Conservation (phyloP, 2,329 filamentous ascomycete genomes). For the Aspergillus alliaceus region DNA sequence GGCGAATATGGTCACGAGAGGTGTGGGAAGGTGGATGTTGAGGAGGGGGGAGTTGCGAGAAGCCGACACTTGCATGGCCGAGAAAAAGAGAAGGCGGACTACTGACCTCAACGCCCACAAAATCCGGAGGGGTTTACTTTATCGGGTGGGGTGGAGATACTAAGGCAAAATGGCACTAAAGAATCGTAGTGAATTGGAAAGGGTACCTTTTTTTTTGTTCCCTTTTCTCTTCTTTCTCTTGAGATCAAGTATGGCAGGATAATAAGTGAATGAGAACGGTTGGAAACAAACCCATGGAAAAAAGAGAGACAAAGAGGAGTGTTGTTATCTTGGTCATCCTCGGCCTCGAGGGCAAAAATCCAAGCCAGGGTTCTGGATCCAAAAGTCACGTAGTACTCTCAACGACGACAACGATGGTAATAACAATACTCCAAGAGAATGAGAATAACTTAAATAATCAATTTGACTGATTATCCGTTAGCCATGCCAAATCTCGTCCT, state of each 20-base stretch:
- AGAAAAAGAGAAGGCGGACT: slow-evolving; percentile 5
- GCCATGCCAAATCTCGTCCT: too few species aligned
- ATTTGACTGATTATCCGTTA: too few species aligned
- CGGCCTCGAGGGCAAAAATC: too few species aligned
- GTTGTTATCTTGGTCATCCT: too few species aligned
- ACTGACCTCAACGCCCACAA: slow-evolving; percentile 8
- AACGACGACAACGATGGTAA: too few species aligned
- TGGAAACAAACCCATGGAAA: too few species aligned
- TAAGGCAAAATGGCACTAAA: slow-evolving; percentile 3
- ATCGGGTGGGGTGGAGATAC: slow-evolving; percentile 13
- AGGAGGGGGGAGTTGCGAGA: slow-evolving; percentile 18
- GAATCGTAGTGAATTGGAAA: background rate
- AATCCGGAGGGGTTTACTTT: slow-evolving; percentile 26
- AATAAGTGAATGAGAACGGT: background rate
- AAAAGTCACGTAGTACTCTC: too few species aligned
- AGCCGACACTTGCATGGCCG: slow-evolving; percentile 24
- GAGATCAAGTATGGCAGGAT: too few species aligned
- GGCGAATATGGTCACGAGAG: slow-evolving; percentile 25
- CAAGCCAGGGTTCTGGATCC: too few species aligned
- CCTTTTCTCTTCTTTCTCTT: too few species aligned
- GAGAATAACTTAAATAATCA: too few species aligned
- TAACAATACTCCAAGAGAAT: too few species aligned
- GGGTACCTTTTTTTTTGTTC: background rate
- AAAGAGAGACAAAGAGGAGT: background rate
- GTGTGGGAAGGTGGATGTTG: slow-evolving; percentile 14